phyloP scores from a whole-genome alignment of 306 rosid species.

The Cicer arietinum region DNA sequence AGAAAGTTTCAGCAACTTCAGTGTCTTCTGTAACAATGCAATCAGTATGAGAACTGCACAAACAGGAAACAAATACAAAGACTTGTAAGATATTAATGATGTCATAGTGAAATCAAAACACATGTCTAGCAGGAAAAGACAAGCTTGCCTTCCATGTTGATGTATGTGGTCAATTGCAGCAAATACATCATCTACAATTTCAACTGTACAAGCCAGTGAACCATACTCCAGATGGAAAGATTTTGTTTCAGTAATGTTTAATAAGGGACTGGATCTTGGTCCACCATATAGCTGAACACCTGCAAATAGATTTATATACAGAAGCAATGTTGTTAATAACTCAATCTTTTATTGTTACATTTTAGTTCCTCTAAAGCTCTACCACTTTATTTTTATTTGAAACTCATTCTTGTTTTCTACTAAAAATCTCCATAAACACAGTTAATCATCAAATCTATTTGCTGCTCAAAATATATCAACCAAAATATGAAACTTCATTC shows the following conservation, averaged over 20 bases:
- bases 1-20: slow-evolving; percentile 73
- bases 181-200: slow-evolving; percentile 79
- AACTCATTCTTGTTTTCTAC: background rate
- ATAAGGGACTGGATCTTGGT: slow-evolving; percentile 62
- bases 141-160: slow-evolving; percentile 74
- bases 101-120: background rate
- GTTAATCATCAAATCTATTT: no score
- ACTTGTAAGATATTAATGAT: slow-evolving; percentile 1
- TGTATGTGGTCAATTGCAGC: slow-evolving; percentile 83
- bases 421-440: background rate
- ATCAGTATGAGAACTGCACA: slow-evolving; percentile 80
- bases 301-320: slow-evolving; percentile 45
- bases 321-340: background rate
- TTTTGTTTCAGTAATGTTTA: slow-evolving; percentile 61
- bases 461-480: no score
- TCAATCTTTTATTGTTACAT: no score
- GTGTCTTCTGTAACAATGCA: slow-evolving; percentile 77
- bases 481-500: no score
- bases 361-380: no score
- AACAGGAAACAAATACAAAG: slow-evolving; percentile 17
- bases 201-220: slow-evolving; percentile 75
- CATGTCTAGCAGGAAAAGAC: slow-evolving; percentile 17
- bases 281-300: slow-evolving; percentile 86
- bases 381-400: no score
- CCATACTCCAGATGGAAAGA: slow-evolving; percentile 75